Percentiles rank a stretch among this genome's conserved stretches.
Evolutionary conservation across 495 filamentous ascomycete genomes (phyloP).

Genomic region (Amorphotheca resinae): DNA sequence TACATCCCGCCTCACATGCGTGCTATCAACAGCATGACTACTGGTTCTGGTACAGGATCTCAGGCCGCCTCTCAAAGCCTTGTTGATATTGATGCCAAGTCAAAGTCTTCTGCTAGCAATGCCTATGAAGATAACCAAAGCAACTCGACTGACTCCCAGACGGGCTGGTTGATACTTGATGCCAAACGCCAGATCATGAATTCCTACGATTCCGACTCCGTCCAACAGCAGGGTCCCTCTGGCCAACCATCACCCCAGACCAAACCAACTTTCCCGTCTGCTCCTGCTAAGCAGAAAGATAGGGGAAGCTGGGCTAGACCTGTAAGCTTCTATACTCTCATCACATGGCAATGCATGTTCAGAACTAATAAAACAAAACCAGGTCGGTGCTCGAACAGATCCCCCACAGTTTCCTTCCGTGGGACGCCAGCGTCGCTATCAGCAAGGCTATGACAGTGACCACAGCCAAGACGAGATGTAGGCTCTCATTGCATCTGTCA

Average conservation of each 20-base stretch:
- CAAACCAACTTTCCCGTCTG: too few relatives aligned
- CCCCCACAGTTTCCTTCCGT: too few relatives aligned
- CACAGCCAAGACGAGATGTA: neutral
- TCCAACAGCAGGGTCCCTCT: too few relatives aligned
- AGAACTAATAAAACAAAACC: too few relatives aligned
- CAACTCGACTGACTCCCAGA: neutral
- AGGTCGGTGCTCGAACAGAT: too few relatives aligned
- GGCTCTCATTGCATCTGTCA: too few relatives aligned
- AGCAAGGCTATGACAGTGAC: neutral
- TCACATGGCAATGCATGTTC: too few relatives aligned
- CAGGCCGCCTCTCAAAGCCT: neutral
- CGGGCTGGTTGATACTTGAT: neutral
- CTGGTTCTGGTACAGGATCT: neutral
- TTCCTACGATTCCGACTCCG: too few relatives aligned
- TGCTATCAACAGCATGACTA: neutral
- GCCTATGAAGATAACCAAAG: neutral
- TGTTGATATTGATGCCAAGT: neutral
- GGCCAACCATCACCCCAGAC: too few relatives aligned
- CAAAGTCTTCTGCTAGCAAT: constrained; percentile 3
- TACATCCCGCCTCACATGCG: constrained; percentile 5
- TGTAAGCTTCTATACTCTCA: neutral
- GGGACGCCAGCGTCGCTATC: neutral
- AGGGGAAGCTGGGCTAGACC: neutral
- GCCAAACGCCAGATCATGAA: too few relatives aligned
- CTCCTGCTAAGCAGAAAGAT: neutral